Percentiles rank a stretch among this genome's conserved stretches.
These are phyloP conservation scores for Aspergillus hiratsukae DNA, from an alignment of 2,329 filamentous ascomycete genomes.

Conservation along the genomic window DNA sequence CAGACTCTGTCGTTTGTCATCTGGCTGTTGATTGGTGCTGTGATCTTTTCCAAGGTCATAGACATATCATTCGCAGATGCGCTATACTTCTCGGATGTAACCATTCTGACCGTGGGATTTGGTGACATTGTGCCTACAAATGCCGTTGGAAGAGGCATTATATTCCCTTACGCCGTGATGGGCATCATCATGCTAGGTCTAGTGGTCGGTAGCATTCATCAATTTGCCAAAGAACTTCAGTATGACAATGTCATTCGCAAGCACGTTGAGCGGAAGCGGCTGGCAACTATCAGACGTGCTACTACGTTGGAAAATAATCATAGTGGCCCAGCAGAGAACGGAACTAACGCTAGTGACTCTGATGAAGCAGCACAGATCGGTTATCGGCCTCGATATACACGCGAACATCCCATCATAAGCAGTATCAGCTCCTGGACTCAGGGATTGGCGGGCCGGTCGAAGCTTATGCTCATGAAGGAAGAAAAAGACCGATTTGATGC, in stretches of 20 bases:
- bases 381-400: constrained; percentile 6
- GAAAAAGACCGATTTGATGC: constrained; percentile 68
- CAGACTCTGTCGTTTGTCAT: constrained; percentile 83
- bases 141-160: constrained; percentile 60
- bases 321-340: constrained; percentile 15
- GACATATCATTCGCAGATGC: constrained; percentile 72
- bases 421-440: constrained; percentile 19
- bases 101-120: constrained; percentile 58
- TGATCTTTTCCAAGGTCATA: constrained; percentile 69
- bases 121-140: constrained; percentile 57
- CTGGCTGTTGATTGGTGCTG: constrained; percentile 73
- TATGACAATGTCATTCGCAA: constrained; percentile 59
- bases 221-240: constrained; percentile 56
- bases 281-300: constrained; percentile 51
- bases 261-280: constrained; percentile 53
- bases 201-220: constrained; percentile 74
- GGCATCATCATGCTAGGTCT: constrained; percentile 82
- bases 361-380: neutral
- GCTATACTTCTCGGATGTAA: constrained; percentile 74
- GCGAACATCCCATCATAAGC: constrained; percentile 15
- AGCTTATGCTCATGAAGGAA: constrained; percentile 55
- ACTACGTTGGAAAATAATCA: constrained; percentile 37
- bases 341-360: constrained; percentile 11
- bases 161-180: constrained; percentile 78
- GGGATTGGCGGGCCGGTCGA: constrained; percentile 29